Evolutionary conservation across 1,284 basidiomycete species (phyloP), one percentile per base, ranked within the genome.

Genomic region (Papiliotrema nemorosa): DNA sequence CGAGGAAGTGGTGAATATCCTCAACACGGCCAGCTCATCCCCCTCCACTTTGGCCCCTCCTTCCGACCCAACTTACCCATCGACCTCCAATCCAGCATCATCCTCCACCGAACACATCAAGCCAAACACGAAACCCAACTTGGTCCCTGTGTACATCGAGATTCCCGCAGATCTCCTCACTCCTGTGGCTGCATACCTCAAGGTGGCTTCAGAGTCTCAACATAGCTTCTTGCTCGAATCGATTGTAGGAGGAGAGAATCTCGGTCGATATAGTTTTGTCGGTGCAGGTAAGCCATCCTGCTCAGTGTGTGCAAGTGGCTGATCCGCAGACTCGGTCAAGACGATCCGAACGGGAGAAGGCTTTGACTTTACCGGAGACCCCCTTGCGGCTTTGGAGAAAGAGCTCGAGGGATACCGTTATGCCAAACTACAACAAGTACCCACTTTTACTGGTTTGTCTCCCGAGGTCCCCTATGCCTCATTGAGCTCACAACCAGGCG

Each of bases 131-230:
- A 63, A 57, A 33, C 67, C 68, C 3, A 73, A 73, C 49, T 53
- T 73, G 3, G 57, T 98, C 36, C 94, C 94, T 16, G 83, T 98
- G 59, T 98, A 85, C 75, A 82, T 93, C 52, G 86, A 93, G 62
- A 80, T 98, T 7, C 91, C 96, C 22, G 92, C 92, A 50, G 96
- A 99, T 73, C 84, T 97, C 53, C 81, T 98, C 55, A 99, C 96
- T 13, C 96, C 96, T 71, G 94, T 94, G 66, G 89, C 92, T 73
- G 93, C 96, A 14, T 98, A 97, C 74, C 83, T 98, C 46, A 86
- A 91, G 52, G 82, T 98, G 55, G 86, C 93, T 5, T 84, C 93
- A 66, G 90, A 92, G 59, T 89, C 90, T 3, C 87, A 87, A 69
- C 87, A 94, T 77, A 91, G 88, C 69, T 97, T 96, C 72, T 76